phyloP scores from a whole-genome alignment of 805 yeast species.

The Kurtzmaniella cleridarum region DNA sequence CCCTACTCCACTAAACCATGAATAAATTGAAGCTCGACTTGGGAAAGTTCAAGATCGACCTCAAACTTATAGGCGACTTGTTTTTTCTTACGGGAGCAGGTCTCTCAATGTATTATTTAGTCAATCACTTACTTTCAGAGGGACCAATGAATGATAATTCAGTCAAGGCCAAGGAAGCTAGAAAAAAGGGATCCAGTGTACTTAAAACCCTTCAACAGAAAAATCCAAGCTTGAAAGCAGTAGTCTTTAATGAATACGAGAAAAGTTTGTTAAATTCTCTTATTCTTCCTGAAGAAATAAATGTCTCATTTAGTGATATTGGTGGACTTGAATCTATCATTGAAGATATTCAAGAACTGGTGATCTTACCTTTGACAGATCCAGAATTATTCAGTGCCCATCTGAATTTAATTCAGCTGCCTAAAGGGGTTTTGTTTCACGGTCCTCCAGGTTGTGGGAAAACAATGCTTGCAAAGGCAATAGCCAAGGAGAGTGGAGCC shows the following conservation, averaged over 20 bases:
- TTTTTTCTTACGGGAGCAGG: conserved; percentile 54
- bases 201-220: conserved; percentile 32
- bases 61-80: conserved; percentile 37
- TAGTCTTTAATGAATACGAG: conserved; percentile 69
- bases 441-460: conserved; percentile 99
- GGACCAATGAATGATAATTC: conserved; percentile 18
- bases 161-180: conserved; percentile 48
- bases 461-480: conserved; percentile 94
- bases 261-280: conserved; percentile 69
- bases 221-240: conserved; percentile 52
- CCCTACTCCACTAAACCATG: conserved; percentile 14
- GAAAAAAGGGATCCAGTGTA: conserved; percentile 52
- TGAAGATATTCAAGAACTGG: conserved; percentile 82
- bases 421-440: conserved; percentile 86
- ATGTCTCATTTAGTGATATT: conserved; percentile 70
- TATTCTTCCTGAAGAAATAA: conserved; percentile 79
- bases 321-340: conserved; percentile 85
- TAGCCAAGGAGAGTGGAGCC: conserved; percentile 89
- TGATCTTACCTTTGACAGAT: conserved; percentile 71
- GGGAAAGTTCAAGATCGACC: conserved; percentile 33
- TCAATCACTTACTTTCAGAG: conserved; percentile 37
- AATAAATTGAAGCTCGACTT: conserved; percentile 29
- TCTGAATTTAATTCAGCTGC: conserved; percentile 71
- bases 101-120: conserved; percentile 60
- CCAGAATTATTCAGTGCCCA: conserved; percentile 73